Evolutionary conservation across 106 monocot genomes (phyloP).

Genomic region (Xerophyta viscosa): DNA sequence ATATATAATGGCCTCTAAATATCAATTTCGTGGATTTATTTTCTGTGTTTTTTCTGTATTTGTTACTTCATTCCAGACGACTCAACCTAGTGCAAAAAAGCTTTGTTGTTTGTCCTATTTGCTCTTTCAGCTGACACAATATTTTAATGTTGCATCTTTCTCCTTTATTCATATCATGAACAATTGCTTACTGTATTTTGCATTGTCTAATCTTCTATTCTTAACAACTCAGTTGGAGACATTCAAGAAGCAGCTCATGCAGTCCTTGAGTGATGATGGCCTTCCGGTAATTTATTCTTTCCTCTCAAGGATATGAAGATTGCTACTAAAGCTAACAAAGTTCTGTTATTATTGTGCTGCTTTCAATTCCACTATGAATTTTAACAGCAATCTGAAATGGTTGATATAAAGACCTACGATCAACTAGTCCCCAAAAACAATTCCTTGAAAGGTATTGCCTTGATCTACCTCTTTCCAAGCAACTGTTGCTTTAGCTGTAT

Average conservation of each 20-base stretch:
- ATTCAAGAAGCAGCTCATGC: slow-evolving; percentile 89
- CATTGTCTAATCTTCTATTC: not conserved
- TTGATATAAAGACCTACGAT: slow-evolving; percentile 40
- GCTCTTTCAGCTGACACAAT: too few species aligned
- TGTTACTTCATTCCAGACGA: too few species aligned
- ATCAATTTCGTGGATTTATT: too few species aligned
- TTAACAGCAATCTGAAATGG: slow-evolving; percentile 35
- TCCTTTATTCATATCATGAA: not conserved
- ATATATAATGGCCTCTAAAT: too few species aligned
- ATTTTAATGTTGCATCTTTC: too few species aligned
- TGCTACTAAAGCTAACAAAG: not conserved
- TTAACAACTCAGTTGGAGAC: slow-evolving; percentile 44
- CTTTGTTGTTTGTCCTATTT: too few species aligned
- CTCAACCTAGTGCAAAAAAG: too few species aligned
- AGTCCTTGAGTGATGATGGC: slow-evolving; percentile 84
- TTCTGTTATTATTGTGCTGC: not conserved
- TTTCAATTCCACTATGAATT: not conserved
- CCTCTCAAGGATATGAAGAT: too few species aligned
- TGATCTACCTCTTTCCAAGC: not conserved
- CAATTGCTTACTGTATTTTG: not conserved
- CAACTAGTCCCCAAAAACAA: slow-evolving; percentile 24
- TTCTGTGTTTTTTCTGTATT: too few species aligned
- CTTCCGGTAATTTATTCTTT: slow-evolving; percentile 40
- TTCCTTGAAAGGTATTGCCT: slow-evolving; percentile 31
- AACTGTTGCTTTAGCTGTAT: too few species aligned